Evolutionary conservation across 2,329 filamentous ascomycete genomes (phyloP).

Genomic region (Colletotrichum limetticola): DNA sequence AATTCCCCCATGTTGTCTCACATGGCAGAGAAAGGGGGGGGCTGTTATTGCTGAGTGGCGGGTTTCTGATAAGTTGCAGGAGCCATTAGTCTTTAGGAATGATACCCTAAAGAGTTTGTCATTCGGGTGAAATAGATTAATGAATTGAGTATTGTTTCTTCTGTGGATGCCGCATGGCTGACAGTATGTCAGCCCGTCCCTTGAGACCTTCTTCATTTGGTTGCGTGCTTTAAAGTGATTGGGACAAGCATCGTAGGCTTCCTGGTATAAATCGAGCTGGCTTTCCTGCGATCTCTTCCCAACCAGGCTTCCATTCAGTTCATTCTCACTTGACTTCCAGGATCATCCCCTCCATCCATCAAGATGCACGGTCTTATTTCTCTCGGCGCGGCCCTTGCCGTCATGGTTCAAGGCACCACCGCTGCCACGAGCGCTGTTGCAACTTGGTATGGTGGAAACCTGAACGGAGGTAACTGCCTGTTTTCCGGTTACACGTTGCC

Average conservation of each 20-base stretch:
- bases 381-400: constrained; percentile 7
- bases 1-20: constrained; percentile 3
- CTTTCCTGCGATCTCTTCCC: neutral
- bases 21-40: neutral
- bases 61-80: constrained; percentile 25
- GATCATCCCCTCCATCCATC: neutral
- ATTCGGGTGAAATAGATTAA: constrained; percentile 1
- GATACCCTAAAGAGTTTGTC: neutral
- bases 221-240: neutral
- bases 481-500: constrained; percentile 27
- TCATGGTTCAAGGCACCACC: constrained; percentile 13
- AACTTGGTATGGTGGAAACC: constrained; percentile 24
- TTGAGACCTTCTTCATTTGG: neutral
- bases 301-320: neutral
- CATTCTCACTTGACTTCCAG: neutral
- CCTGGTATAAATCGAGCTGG: neutral
- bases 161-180: neutral
- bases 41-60: constrained; percentile 11
- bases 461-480: constrained; percentile 21
- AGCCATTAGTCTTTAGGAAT: neutral
- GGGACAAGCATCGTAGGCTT: no score
- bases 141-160: constrained; percentile 2
- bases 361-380: constrained; percentile 13
- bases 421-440: constrained; percentile 24
- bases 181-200: neutral